Evolutionary conservation across 1,139 yeast genomes (phyloP).

Genomic region (Casaregolazyma suthepensis): DNA sequence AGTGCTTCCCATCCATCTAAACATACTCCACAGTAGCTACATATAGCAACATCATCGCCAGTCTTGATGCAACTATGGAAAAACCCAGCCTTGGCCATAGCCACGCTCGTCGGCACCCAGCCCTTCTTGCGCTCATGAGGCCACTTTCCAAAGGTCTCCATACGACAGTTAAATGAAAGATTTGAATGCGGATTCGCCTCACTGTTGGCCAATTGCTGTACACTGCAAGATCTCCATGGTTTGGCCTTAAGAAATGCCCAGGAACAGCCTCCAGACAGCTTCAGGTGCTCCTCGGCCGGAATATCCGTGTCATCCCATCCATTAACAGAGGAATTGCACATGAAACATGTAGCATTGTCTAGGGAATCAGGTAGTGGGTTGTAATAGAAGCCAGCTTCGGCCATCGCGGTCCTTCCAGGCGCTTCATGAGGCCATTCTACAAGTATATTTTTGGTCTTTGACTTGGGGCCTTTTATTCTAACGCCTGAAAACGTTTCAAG

Average conservation of each 20-base stretch:
- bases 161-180: slow-evolving; percentile 40
- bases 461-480: slow-evolving; percentile 20
- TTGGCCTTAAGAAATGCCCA: slow-evolving; percentile 31
- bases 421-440: slow-evolving; percentile 29
- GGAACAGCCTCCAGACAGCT: slow-evolving; percentile 44
- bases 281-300: slow-evolving; percentile 42
- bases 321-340: slow-evolving; percentile 43
- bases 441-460: slow-evolving; percentile 19
- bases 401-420: slow-evolving; percentile 37
- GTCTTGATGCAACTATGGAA: slow-evolving; percentile 58
- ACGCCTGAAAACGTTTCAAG: slow-evolving; percentile 25
- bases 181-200: slow-evolving; percentile 36
- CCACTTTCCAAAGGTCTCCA: slow-evolving; percentile 52
- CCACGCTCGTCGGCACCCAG: slow-evolving; percentile 40
- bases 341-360: slow-evolving; percentile 57
- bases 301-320: slow-evolving; percentile 36
- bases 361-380: slow-evolving; percentile 40
- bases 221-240: slow-evolving; percentile 21
- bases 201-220: slow-evolving; percentile 9
- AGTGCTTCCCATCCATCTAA: slow-evolving; percentile 66
- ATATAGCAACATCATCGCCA: slow-evolving; percentile 59
- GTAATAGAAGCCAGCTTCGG: slow-evolving; percentile 64
- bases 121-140: slow-evolving; percentile 43
- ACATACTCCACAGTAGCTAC: slow-evolving; percentile 64
- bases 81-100: slow-evolving; percentile 64